Percentiles rank a stretch among this genome's conserved stretches.
Conservation (phyloP, 2,329 filamentous ascomycete species). For the Nigrospora osmanthi region DNA sequence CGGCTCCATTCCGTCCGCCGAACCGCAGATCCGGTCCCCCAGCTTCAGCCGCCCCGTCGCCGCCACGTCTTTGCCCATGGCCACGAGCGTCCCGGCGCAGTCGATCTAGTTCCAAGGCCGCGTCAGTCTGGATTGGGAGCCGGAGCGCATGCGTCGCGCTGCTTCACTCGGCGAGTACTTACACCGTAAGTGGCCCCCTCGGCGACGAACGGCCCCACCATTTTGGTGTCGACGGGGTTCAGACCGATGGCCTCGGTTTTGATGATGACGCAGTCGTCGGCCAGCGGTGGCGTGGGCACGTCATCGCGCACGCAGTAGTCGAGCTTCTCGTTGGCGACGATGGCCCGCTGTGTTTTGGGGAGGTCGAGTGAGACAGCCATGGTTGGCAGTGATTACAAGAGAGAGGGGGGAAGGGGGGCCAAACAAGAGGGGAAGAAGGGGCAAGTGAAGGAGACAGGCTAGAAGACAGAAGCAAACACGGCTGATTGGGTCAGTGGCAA, state of each 20-base stretch:
- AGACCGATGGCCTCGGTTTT: slow-evolving; percentile 3
- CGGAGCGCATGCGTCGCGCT: no score
- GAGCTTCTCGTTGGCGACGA: slow-evolving; percentile 4
- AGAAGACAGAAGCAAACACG: no score
- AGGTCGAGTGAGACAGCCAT: slow-evolving; percentile 3
- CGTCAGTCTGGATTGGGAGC: no score
- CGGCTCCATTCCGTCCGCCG: slow-evolving; percentile 22
- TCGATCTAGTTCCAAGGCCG: background rate
- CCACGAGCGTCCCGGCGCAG: slow-evolving; percentile 6
- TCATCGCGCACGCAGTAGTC: slow-evolving; percentile 3
- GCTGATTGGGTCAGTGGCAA: no score
- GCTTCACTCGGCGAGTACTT: no score
- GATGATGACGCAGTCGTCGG: slow-evolving; percentile 3
- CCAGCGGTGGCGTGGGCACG: slow-evolving; percentile 1
- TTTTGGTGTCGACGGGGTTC: slow-evolving; percentile 6
- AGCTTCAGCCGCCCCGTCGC: slow-evolving; percentile 12
- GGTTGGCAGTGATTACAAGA: no score
- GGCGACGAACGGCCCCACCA: slow-evolving; percentile 1
- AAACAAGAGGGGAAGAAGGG: no score
- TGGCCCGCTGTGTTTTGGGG: slow-evolving; percentile 3
- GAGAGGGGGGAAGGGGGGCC: no score
- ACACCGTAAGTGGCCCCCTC: slow-evolving; percentile 4
- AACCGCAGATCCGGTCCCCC: slow-evolving; percentile 28
- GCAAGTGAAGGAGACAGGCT: no score
- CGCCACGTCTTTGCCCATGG: background rate